A percentile compares a stretch with the other conserved stretches of the same genome.
Evolutionary conservation across 1,139 yeast genomes (phyloP).

Genomic region (Geotrichum restrictum): DNA sequence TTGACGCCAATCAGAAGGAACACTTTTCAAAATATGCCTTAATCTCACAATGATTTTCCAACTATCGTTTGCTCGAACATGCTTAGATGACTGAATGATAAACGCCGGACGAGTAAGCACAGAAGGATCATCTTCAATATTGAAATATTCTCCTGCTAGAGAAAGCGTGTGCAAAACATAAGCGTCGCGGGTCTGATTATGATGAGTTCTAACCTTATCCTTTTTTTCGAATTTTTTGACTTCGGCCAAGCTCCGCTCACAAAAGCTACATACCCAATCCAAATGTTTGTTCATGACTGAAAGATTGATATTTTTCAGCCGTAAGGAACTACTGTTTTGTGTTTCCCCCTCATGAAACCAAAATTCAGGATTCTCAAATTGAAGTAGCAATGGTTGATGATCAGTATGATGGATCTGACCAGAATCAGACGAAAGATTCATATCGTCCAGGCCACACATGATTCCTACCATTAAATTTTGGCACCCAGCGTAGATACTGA

Average conservation of each 20-base stretch:
- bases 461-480: slow-evolving; percentile 28
- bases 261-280: slow-evolving; percentile 29
- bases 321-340: slow-evolving; percentile 30
- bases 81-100: slow-evolving; percentile 66
- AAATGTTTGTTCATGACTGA: slow-evolving; percentile 29
- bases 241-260: slow-evolving; percentile 26
- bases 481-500: slow-evolving; percentile 27
- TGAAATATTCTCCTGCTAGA: slow-evolving; percentile 55
- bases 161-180: slow-evolving; percentile 51
- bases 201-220: slow-evolving; percentile 13
- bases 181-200: slow-evolving; percentile 24
- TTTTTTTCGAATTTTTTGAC: slow-evolving; percentile 21
- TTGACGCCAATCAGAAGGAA: slow-evolving; percentile 55
- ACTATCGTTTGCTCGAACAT: slow-evolving; percentile 73
- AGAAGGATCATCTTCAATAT: slow-evolving; percentile 77
- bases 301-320: slow-evolving; percentile 31
- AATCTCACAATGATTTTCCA: slow-evolving; percentile 83
- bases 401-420: slow-evolving; percentile 17
- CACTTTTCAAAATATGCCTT: slow-evolving; percentile 61
- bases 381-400: slow-evolving; percentile 29
- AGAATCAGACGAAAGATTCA: slow-evolving; percentile 17
- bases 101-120: slow-evolving; percentile 87
- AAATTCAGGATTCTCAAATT: slow-evolving; percentile 31
- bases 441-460: slow-evolving; percentile 24
- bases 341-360: slow-evolving; percentile 32